Conservation (phyloP, 352 stramenopile genomes). For the Phytophthora pluvialis region DNA sequence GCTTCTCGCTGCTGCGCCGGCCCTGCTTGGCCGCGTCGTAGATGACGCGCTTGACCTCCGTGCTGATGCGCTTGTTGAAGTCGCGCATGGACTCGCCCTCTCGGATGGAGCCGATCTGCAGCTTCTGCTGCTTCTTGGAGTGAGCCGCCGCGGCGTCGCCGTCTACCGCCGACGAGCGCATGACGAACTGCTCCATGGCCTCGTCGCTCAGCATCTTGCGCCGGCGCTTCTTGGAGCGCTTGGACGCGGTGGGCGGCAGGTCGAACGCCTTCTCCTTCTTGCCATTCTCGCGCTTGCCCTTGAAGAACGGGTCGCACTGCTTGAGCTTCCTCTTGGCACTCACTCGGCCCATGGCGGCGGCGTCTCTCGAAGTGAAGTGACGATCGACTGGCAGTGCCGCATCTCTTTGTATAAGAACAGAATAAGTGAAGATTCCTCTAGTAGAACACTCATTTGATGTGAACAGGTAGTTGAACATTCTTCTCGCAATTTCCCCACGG, state of each 20-base stretch:
- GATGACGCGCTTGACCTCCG: constrained; percentile 84
- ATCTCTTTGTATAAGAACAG: constrained; percentile 32
- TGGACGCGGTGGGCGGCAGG: constrained; percentile 71
- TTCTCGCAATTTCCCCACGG: not conserved
- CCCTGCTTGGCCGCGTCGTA: constrained; percentile 86
- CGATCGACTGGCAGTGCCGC: constrained; percentile 27
- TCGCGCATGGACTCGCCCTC: constrained; percentile 81
- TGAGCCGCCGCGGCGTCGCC: constrained; percentile 17
- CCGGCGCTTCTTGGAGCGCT: constrained; percentile 83
- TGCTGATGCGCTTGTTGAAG: constrained; percentile 88
- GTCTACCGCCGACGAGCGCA: constrained; percentile 56
- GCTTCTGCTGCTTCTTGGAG: constrained; percentile 52
- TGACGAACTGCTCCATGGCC: constrained; percentile 70
- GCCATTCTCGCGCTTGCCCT: constrained; percentile 73
- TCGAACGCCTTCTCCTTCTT: constrained; percentile 79
- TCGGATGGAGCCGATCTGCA: constrained; percentile 65
- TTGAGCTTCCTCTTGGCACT: constrained; percentile 86
- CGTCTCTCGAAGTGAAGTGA: not conserved
- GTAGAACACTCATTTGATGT: not conserved
- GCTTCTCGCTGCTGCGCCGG: constrained; percentile 74
- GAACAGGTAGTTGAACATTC: no score
- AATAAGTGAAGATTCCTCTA: constrained; percentile 5
- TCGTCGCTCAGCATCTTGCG: constrained; percentile 68
- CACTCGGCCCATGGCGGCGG: constrained; percentile 62
- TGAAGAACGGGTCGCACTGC: constrained; percentile 89